These are phyloP conservation scores for Candida gigantensis DNA, from an alignment of 1,139 yeast species.

Conservation along the genomic window DNA sequence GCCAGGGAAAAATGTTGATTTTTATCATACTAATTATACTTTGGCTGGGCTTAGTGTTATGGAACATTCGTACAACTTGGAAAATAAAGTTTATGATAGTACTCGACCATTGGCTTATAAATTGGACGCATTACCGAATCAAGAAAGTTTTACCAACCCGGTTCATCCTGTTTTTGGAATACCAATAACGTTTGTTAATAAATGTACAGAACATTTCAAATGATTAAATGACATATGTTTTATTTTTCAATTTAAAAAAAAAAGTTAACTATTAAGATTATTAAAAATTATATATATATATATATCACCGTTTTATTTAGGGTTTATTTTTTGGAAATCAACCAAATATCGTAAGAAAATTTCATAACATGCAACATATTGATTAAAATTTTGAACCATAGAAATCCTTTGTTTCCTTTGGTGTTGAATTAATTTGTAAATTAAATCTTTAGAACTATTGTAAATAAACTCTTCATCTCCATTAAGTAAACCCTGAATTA, in stretches of 20 bases:
- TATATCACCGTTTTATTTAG: too few relatives aligned
- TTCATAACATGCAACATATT: conserved; percentile 46
- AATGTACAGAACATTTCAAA: neutral
- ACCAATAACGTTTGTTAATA: conserved; percentile 30
- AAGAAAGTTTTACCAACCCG: conserved; percentile 29
- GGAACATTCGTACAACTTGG: conserved; percentile 53
- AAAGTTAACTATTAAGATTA: too few relatives aligned
- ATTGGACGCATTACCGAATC: too few relatives aligned
- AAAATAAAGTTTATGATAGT: too few relatives aligned
- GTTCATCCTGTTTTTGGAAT: conserved; percentile 70
- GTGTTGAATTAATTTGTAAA: conserved; percentile 44
- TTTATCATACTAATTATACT: conserved; percentile 88
- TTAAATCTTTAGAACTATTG: conserved; percentile 44
- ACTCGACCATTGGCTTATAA: too few relatives aligned
- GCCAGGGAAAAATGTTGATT: conserved; percentile 80
- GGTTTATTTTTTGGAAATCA: conserved; percentile 3
- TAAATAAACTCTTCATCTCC: neutral
- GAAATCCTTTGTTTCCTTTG: conserved; percentile 71
- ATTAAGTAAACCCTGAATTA: conserved; percentile 21
- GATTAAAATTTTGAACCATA: conserved; percentile 58
- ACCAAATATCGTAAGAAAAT: conserved; percentile 32
- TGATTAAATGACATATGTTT: neutral
- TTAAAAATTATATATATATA: neutral
- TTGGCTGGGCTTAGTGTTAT: conserved; percentile 74
- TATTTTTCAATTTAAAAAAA: too few relatives aligned